Evolutionary conservation across 1,284 basidiomycete genomes (phyloP).

Genomic region (Cerrena zonata): DNA sequence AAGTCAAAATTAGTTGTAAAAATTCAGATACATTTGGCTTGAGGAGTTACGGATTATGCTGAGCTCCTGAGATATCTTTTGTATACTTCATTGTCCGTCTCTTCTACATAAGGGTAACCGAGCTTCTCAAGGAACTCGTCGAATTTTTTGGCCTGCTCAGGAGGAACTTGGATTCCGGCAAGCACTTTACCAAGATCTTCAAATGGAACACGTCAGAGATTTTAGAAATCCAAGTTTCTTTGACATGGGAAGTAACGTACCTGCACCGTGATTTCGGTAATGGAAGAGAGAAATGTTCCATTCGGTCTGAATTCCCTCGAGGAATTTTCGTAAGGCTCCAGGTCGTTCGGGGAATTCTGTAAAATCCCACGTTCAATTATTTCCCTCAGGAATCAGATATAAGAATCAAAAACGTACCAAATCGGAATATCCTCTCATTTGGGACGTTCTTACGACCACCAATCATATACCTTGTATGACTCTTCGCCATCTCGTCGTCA

Average conservation of each 20-base stretch:
- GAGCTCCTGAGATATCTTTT: constrained; percentile 57
- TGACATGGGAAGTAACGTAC: constrained; percentile 50
- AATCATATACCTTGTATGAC: constrained; percentile 90
- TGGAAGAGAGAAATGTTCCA: constrained; percentile 98
- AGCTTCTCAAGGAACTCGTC: constrained; percentile 71
- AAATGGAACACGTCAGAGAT: constrained; percentile 12
- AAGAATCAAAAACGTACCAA: constrained; percentile 55
- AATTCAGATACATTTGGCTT: no score
- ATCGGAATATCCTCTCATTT: constrained; percentile 88
- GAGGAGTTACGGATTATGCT: no score
- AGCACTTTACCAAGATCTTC: constrained; percentile 86
- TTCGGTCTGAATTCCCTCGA: constrained; percentile 72
- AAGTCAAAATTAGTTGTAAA: no score
- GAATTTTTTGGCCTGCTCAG: constrained; percentile 59
- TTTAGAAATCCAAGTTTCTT: neutral
- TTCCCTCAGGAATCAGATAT: neutral
- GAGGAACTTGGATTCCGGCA: constrained; percentile 89
- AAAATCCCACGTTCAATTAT: no score
- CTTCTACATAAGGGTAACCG: constrained; percentile 86
- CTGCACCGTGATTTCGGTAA: constrained; percentile 94
- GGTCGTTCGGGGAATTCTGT: constrained; percentile 95
- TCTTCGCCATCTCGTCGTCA: constrained; percentile 93
- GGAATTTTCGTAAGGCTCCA: constrained; percentile 85
- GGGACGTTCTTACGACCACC: constrained; percentile 76
- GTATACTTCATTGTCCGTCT: constrained; percentile 87